phyloP scores from a whole-genome alignment of 2,329 filamentous ascomycete genomes.

The Epichloe typhina region DNA sequence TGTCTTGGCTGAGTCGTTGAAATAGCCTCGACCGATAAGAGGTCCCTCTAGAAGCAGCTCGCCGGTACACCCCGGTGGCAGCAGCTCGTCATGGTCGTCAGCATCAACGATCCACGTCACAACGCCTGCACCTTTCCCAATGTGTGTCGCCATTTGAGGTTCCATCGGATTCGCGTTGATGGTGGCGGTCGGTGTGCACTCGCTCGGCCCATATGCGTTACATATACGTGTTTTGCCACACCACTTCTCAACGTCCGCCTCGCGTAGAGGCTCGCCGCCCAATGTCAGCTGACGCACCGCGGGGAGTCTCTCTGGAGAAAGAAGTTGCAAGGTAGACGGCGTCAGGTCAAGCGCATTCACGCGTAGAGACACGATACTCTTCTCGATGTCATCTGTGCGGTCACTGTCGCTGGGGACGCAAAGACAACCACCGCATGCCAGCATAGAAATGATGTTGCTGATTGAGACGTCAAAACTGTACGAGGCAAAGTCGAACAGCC shows the following conservation, averaged over 20 bases:
- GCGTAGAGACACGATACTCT: neutral
- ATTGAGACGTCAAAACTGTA: constrained; percentile 3
- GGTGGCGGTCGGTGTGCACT: neutral
- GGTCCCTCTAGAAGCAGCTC: constrained; percentile 30
- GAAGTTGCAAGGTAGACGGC: neutral
- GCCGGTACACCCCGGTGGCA: constrained; percentile 13
- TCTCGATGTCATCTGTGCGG: neutral
- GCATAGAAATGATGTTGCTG: neutral
- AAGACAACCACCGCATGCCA: neutral
- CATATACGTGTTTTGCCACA: neutral
- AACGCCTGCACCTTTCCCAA: constrained; percentile 4
- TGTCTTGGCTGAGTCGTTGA: constrained; percentile 24
- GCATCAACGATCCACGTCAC: constrained; percentile 14
- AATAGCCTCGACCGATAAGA: constrained; percentile 35
- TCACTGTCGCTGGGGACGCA: neutral
- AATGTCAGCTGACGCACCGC: neutral
- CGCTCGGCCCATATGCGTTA: neutral
- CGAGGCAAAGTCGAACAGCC: constrained; percentile 2
- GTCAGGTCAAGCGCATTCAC: neutral
- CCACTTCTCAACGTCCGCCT: neutral
- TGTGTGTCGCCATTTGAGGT: neutral
- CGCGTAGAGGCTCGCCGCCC: neutral
- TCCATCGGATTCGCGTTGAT: neutral
- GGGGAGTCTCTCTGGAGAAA: neutral
- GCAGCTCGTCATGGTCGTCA: constrained; percentile 7